Percentiles rank a stretch among this genome's conserved stretches.
These are phyloP conservation scores for Aspergillus melleus DNA, from an alignment of 2,329 filamentous ascomycete genomes.

Conservation along the genomic window DNA sequence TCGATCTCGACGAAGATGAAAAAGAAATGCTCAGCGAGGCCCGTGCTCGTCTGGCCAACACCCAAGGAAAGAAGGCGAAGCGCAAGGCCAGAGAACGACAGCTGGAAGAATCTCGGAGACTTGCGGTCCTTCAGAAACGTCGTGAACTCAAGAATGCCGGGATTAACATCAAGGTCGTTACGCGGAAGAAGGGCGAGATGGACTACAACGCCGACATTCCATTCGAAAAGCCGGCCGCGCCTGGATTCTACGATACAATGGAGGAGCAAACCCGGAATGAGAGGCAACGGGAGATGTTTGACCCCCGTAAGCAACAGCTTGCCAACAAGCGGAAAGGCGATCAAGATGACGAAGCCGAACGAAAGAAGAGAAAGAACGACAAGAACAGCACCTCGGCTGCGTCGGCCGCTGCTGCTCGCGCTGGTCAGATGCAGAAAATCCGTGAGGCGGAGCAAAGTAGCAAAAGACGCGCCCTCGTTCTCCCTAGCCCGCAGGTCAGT, in stretches of 20 bases:
- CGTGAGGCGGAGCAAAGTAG: slow-evolving; percentile 96
- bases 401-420: slow-evolving; percentile 84
- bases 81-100: slow-evolving; percentile 93
- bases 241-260: slow-evolving; percentile 89
- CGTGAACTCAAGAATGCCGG: slow-evolving; percentile 95
- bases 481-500: slow-evolving; percentile 88
- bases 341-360: slow-evolving; percentile 73
- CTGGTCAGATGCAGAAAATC: slow-evolving; percentile 90
- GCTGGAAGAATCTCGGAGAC: slow-evolving; percentile 85
- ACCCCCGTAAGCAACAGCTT: slow-evolving; percentile 88
- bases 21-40: slow-evolving; percentile 99
- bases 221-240: slow-evolving; percentile 86
- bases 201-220: slow-evolving; percentile 99
- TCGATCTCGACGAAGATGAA: slow-evolving; percentile 97
- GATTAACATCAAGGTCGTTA: slow-evolving; percentile 95
- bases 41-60: slow-evolving; percentile 92
- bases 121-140: slow-evolving; percentile 90
- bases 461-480: slow-evolving; percentile 78
- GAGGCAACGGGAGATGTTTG: slow-evolving; percentile 77
- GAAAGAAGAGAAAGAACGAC: slow-evolving; percentile 85
- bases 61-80: slow-evolving; percentile 98
- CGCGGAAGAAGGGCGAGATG: slow-evolving; percentile 93
- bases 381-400: slow-evolving; percentile 77
- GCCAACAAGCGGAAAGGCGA: slow-evolving; percentile 93
- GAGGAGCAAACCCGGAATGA: slow-evolving; percentile 84